Conservation (phyloP, 164 flowering plant species). For the Vitis cinerea region DNA sequence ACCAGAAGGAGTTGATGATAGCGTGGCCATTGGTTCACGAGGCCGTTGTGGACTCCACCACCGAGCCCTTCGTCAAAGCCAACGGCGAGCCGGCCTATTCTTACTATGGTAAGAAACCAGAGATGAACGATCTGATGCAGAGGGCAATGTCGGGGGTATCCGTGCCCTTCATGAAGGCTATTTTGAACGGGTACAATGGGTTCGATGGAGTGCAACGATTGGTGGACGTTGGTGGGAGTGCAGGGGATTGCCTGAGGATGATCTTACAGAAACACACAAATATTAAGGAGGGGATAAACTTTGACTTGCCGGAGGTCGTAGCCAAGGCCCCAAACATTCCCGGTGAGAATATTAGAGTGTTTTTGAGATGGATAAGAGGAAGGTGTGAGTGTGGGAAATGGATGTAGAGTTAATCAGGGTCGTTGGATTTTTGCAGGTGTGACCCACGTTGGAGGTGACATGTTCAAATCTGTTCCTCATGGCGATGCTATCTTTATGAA, state of each 20-base stretch:
- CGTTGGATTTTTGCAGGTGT: slow-evolving; percentile 39
- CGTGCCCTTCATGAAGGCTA: slow-evolving; percentile 69
- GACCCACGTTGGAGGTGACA: slow-evolving; percentile 69
- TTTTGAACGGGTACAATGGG: slow-evolving; percentile 62
- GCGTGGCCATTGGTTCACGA: slow-evolving; percentile 66
- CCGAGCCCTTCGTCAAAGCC: slow-evolving; percentile 62
- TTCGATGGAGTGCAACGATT: slow-evolving; percentile 44
- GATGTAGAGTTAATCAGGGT: too few relatives aligned
- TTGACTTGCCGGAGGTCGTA: slow-evolving; percentile 79
- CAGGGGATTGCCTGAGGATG: slow-evolving; percentile 73
- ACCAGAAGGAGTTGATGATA: slow-evolving; percentile 58
- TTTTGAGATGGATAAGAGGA: too few relatives aligned
- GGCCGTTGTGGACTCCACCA: slow-evolving; percentile 51
- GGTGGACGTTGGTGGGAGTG: slow-evolving; percentile 85
- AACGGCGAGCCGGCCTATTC: slow-evolving; percentile 64
- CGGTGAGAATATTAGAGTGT: slow-evolving; percentile 29
- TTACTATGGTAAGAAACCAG: slow-evolving; percentile 57
- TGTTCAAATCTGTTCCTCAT: slow-evolving; percentile 61
- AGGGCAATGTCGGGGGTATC: slow-evolving; percentile 79
- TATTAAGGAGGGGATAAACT: slow-evolving; percentile 60
- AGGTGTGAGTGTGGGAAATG: too few relatives aligned
- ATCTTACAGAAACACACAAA: slow-evolving; percentile 38
- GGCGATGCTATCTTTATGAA: slow-evolving; percentile 79
- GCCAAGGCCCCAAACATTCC: slow-evolving; percentile 54
- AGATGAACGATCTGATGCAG: slow-evolving; percentile 74